A percentile compares a stretch with the other conserved stretches of the same genome.
phyloP scores from a whole-genome alignment of 2,329 filamentous ascomycete genomes.

The Myriangium duriaei region DNA sequence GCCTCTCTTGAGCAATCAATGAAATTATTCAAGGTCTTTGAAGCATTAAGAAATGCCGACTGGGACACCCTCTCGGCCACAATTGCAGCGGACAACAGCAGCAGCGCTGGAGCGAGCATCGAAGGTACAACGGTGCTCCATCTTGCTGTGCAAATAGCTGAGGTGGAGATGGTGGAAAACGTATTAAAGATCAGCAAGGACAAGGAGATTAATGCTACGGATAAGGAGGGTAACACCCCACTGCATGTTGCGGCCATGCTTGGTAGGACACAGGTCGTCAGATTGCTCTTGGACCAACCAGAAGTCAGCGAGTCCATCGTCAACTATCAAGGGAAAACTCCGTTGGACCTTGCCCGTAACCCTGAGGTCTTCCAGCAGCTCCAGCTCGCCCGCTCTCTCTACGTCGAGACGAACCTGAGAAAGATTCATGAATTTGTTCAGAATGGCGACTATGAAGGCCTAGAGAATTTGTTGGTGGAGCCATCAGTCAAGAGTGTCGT shows the following conservation, averaged over 20 bases:
- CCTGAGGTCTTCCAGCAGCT: constrained; percentile 94
- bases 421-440: constrained; percentile 71
- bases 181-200: constrained; percentile 53
- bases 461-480: constrained; percentile 74
- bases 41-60: constrained; percentile 81
- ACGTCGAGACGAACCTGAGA: constrained; percentile 73
- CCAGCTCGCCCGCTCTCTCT: constrained; percentile 79
- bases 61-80: constrained; percentile 7
- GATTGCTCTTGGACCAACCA: constrained; percentile 67
- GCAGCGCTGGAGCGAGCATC: constrained; percentile 32
- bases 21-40: constrained; percentile 85
- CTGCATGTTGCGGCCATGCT: constrained; percentile 78
- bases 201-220: constrained; percentile 77
- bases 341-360: constrained; percentile 78
- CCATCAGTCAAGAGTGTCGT: constrained; percentile 72
- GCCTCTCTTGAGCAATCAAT: constrained; percentile 77
- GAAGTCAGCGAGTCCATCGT: constrained; percentile 78
- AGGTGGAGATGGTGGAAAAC: constrained; percentile 83
- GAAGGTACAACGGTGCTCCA: constrained; percentile 87
- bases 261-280: constrained; percentile 68
- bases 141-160: constrained; percentile 88
- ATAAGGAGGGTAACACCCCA: constrained; percentile 88
- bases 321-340: constrained; percentile 73
- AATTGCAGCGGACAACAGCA: constrained; percentile 76
- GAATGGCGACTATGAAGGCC: constrained; percentile 58